Evolutionary conservation across 306 rosid genomes (phyloP), one percentile per base, ranked within the genome.

Genomic region (Vachellia collinsii): DNA sequence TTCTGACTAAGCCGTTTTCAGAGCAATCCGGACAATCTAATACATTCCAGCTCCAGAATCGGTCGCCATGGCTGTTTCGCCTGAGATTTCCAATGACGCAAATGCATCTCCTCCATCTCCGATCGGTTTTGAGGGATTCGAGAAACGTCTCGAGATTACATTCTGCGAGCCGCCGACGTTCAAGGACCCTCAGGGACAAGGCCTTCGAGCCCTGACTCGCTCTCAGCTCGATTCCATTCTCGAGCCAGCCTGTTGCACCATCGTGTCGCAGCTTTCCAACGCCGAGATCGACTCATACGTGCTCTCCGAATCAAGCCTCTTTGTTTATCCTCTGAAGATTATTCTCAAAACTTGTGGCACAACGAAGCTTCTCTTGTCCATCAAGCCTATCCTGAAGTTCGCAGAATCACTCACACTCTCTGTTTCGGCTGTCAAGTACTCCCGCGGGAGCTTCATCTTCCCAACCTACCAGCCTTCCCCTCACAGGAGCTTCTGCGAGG

Each of bases 251-350:
- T 59, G 86, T 17, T 90, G 94, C 86, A 88, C 92, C 74, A 87
- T 90, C 9, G 92, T 90, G 3, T 78, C 87, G 0, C 75, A 78
- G 3, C 88, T 88, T 48, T 87, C 88, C 11, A 88, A 84, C 77
- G 22, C 83, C 1, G 85, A 90, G 20, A 62, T 90, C 62, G 94
- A 88, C 79, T 90, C 94, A 5, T 90, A 90, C 79, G 92, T 90
- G 5, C 92, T 88, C 48, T 90, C 94, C 0, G 94, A 90, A 44
- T 90, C 94, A 3, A 90, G 94, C 70, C 91, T 90, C 70, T 90
- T 90, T 43, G 65, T 88, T 34, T 85, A 65, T 46, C 90, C 91
- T 0, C 68, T 43, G 14, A 85, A 86, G 50, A 89, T 91, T 64
- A 46, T 91, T 3, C 81, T 91, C 75, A 91, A 88, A 77, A 91